Evolutionary conservation across 2,329 filamentous ascomycete genomes (phyloP).

Genomic region (Cytospora paraplurivora): DNA sequence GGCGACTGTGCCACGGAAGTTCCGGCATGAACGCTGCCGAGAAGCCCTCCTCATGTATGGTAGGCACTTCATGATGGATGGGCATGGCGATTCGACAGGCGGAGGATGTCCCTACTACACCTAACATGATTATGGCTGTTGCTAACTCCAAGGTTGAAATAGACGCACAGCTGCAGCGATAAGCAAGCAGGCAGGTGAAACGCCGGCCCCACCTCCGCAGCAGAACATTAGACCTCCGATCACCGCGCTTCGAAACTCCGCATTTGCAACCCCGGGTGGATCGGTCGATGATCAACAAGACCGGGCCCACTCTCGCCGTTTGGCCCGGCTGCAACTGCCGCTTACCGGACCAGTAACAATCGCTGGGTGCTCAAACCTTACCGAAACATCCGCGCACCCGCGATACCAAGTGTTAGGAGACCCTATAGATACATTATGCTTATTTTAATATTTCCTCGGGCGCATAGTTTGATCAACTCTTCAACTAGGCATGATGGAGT

Average conservation of each 20-base stretch:
- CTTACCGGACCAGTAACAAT: not conserved
- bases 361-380: not conserved
- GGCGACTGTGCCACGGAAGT: slow-evolving; percentile 5
- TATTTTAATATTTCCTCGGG: not conserved
- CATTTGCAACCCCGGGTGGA: slow-evolving; percentile 11
- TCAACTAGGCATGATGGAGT: not conserved
- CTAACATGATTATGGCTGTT: not conserved
- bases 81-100: not conserved
- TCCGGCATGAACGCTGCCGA: slow-evolving; percentile 3
- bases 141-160: not conserved
- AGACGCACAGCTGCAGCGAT: slow-evolving; percentile 1
- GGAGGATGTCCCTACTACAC: not conserved
- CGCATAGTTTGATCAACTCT: not conserved
- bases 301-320: slow-evolving; percentile 10
- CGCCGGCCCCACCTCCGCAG: slow-evolving; percentile 6
- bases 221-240: slow-evolving; percentile 10
- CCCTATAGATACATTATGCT: too few species aligned
- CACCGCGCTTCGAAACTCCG: not conserved
- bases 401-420: not conserved
- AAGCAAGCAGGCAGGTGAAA: not conserved
- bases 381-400: not conserved
- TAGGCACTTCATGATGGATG: not conserved
- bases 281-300: slow-evolving; percentile 12
- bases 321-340: slow-evolving; percentile 3
- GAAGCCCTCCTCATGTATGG: not conserved